Evolutionary conservation across 2,329 filamentous ascomycete species (phyloP), one percentile per base, ranked within the genome.

Genomic region (Cordyceps farinosa): DNA sequence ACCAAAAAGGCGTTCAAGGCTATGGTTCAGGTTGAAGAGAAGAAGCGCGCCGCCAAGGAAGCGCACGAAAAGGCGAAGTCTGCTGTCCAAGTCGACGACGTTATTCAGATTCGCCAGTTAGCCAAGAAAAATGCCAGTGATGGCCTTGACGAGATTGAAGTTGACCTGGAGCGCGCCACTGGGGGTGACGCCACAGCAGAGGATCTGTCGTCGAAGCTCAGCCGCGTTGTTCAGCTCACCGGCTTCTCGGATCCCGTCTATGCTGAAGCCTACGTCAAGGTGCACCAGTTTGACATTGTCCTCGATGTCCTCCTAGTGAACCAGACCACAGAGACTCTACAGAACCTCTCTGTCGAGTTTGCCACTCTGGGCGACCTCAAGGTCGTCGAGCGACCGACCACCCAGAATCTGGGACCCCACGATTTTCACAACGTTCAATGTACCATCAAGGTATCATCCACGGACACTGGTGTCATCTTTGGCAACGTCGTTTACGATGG

Each of bases 401-500:
- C 95, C 5, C 95, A 98, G 76, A 99, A 97, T 73, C 85, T 99
- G 13, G 92, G 90, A 2, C 92, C 92, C 1, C 92, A 97, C 73
- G 95, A 97, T 76, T 99, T 99, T 83, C 87, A 96, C 79, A 98
- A 98, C 73, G 92, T 99, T 38, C 95, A 99, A 77, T 94, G 93
- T 73, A 99, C 95, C 11, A 96, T 99, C 83, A 98, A 98, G 80
- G 95, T 99, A 29, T 97, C 92, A 3, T 97, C 92, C 7, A 99
- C 95, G 4, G 95, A 99, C 73, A 98, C 95, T 2, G 95, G 95
- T 63, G 95, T 99, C 68, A 99, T 99, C 70, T 99, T 99, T 71
- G 95, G 95, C 69, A 99, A 99, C 73, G 93, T 99, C 30, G 91
- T 99, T 8, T 99, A 99, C 76, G 95, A 99, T 70, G 95, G 94